Evolutionary conservation across 1,139 yeast species (phyloP).

Genomic region (Hyphopichia burtonii): DNA sequence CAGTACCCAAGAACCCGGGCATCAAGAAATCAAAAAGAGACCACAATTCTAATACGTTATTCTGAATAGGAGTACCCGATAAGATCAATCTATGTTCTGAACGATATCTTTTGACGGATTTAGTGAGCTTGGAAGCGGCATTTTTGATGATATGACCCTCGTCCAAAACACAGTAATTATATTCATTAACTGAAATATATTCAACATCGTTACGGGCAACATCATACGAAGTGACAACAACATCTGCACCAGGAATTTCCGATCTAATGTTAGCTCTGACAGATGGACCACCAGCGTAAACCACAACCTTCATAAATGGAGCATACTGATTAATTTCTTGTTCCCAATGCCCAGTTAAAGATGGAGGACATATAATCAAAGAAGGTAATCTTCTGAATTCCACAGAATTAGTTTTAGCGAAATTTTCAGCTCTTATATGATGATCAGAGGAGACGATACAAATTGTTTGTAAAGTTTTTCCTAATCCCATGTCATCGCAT

Average conservation of each 20-base stretch:
- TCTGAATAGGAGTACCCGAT: slow-evolving; percentile 98
- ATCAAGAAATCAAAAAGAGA: slow-evolving; percentile 94
- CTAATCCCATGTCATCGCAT: slow-evolving; percentile 99
- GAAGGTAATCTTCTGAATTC: slow-evolving; percentile 81
- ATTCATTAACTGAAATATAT: slow-evolving; percentile 57
- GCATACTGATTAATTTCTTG: slow-evolving; percentile 91
- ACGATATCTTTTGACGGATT: slow-evolving; percentile 75
- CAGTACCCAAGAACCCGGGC: slow-evolving; percentile 98
- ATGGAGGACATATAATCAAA: slow-evolving; percentile 91
- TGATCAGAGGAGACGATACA: slow-evolving; percentile 97
- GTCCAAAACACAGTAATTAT: slow-evolving; percentile 93
- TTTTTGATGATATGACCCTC: slow-evolving; percentile 98
- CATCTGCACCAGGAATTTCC: slow-evolving; percentile 61
- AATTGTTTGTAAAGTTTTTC: slow-evolving; percentile 94
- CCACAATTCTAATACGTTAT: slow-evolving; percentile 95
- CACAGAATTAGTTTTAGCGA: slow-evolving; percentile 54
- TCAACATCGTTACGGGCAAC: slow-evolving; percentile 91
- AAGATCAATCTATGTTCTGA: slow-evolving; percentile 90
- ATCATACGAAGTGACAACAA: slow-evolving; percentile 93
- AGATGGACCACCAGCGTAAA: slow-evolving; percentile 93
- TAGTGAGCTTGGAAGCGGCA: slow-evolving; percentile 82
- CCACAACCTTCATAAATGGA: slow-evolving; percentile 77
- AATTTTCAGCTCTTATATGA: slow-evolving; percentile 74
- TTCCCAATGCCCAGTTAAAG: slow-evolving; percentile 98
- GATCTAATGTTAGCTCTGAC: slow-evolving; percentile 58